Conservation (phyloP, 305 asterid species). For the Fraxinus velutina region DNA sequence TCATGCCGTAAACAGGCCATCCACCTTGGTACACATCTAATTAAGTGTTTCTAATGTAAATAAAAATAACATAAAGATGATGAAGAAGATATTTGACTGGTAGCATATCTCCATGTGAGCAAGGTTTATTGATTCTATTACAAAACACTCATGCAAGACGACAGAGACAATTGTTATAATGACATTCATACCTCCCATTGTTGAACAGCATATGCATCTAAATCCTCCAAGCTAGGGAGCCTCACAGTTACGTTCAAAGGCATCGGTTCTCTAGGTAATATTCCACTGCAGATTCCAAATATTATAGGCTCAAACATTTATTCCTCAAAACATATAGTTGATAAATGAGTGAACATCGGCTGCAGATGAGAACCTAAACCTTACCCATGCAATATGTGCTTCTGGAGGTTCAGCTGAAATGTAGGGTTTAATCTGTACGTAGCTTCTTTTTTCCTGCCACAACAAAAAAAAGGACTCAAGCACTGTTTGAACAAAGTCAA, state of each 20-base stretch:
- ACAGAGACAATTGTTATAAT: slow-evolving; percentile 22
- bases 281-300: slow-evolving; percentile 63
- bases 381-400: slow-evolving; percentile 80
- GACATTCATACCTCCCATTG: slow-evolving; percentile 88
- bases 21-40: slow-evolving; percentile 13
- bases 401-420: slow-evolving; percentile 83
- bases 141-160: slow-evolving; percentile 6
- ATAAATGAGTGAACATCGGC: slow-evolving; percentile 5
- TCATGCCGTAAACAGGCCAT: slow-evolving; percentile 13
- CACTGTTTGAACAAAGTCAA: slow-evolving; percentile 16
- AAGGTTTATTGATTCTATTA: background rate
- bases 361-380: slow-evolving; percentile 22
- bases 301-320: slow-evolving; percentile 19
- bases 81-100: slow-evolving; percentile 2
- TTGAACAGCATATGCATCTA: slow-evolving; percentile 76
- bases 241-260: slow-evolving; percentile 71
- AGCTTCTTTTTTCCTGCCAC: slow-evolving; percentile 74
- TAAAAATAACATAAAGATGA: background rate
- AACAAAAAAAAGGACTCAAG: slow-evolving; percentile 19
- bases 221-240: slow-evolving; percentile 82
- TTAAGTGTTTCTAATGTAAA: slow-evolving; percentile 1
- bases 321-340: background rate
- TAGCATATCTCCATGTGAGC: background rate
- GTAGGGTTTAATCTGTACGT: slow-evolving; percentile 63
- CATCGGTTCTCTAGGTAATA: slow-evolving; percentile 93